Evolutionary conservation across 345 rosid species (phyloP), one percentile per base, ranked within the genome.

Genomic region (Gossypium raimondii): DNA sequence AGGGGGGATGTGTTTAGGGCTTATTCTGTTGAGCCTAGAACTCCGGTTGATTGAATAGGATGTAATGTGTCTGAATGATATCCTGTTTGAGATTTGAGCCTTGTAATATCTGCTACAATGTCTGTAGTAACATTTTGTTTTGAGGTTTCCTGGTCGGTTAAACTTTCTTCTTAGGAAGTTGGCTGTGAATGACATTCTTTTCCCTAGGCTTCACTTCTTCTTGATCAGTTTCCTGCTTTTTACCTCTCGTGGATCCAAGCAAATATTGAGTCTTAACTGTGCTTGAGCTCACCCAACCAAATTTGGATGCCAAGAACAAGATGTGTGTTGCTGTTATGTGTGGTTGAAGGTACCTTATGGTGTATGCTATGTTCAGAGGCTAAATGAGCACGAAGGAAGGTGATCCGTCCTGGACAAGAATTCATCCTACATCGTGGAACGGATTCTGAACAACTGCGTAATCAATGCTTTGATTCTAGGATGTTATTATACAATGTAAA

Each of bases 401-500:
- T 17, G 86, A 83, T 22, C 88, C 69, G 90, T 86, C 0, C 91
- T 81, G 74, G 86, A 85, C 86, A 87, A 86, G 84, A 85, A 86
- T 75, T 89, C 90, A 9, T 85, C 91, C 4, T 85, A 86, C 82
- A 86, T 89, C 7, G 90, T 85, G 5, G 89, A 86, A 50, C 86
- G 89, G 90, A 89, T 86, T 76, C 89, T 90, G 4, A 83, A 81
- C 78, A 87, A 85, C 2, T 17, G 20, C 22, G 8, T 16, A 52
- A 52, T 52, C 57, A 81, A 44, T 79, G 78, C 64, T 27, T 71
- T 57, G 44, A 60, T 52, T 44, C 6, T 38, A 34, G 58, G 62
- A 47, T 67, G 53, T 13, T 47, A 3, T 65, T 9, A n/a, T 51
- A 1, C 10, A 14, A 51, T 45, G 38, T 68, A 44, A 51, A 11